These are phyloP conservation scores for Kwoniella mangroviensis DNA, from an alignment of 768 basidiomycete species.

Conservation along the genomic window DNA sequence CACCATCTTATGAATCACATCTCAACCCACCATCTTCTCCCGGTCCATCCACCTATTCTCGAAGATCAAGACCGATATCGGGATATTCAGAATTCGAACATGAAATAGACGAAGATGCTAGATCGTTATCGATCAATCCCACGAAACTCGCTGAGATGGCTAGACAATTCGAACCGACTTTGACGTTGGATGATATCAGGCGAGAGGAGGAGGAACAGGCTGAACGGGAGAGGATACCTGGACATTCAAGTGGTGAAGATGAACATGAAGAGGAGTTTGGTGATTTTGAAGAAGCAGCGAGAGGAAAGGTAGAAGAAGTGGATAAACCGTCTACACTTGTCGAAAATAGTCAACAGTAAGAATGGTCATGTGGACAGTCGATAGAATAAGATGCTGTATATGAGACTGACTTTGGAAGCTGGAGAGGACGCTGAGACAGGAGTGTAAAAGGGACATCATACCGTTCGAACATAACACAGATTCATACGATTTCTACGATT, in stretches of 20 bases:
- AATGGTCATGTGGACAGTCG: neutral
- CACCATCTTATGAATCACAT: constrained; percentile 7
- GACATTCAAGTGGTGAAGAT: neutral
- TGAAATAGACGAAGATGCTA: constrained; percentile 19
- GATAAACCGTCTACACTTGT: neutral
- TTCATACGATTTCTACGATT: neutral
- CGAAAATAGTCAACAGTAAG: neutral
- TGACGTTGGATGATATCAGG: constrained; percentile 20
- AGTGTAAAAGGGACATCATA: neutral
- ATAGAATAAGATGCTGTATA: neutral
- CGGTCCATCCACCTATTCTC: neutral
- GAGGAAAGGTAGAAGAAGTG: neutral
- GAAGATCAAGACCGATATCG: neutral
- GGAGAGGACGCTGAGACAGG: neutral
- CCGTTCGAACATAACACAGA: neutral
- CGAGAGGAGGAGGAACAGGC: constrained; percentile 30
- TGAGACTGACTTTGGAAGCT: neutral
- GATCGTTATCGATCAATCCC: constrained; percentile 11
- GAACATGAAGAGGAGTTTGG: constrained; percentile 15
- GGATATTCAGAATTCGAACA: constrained; percentile 10
- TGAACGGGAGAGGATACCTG: constrained; percentile 11
- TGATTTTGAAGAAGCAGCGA: constrained; percentile 9
- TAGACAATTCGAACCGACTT: constrained; percentile 17
- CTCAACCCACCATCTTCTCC: neutral
- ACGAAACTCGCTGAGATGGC: constrained; percentile 12